Evolutionary conservation across 2,329 filamentous ascomycete species (phyloP).

Genomic region (Saccharata proteae): DNA sequence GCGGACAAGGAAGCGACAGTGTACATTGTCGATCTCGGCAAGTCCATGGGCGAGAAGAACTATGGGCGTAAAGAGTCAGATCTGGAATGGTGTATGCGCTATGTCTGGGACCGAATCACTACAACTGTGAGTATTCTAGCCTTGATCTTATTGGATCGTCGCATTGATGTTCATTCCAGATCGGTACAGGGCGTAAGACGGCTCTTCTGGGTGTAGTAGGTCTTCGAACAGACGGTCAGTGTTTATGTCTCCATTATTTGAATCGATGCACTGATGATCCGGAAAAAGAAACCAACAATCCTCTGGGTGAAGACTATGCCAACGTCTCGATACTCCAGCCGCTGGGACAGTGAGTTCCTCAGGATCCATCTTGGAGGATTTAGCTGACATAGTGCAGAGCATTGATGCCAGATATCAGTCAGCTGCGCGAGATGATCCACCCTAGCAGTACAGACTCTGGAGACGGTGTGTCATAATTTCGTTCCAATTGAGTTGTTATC

Average conservation of each 20-base stretch:
- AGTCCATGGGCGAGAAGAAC: conserved; percentile 65
- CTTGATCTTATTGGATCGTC: background rate
- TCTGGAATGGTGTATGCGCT: conserved; percentile 79
- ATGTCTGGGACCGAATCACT: conserved; percentile 89
- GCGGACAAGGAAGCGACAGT: conserved; percentile 86
- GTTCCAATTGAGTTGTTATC: background rate
- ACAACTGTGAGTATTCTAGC: conserved; percentile 48
- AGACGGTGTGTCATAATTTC: conserved; percentile 44
- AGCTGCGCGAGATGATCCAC: conserved; percentile 50
- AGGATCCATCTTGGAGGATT: background rate
- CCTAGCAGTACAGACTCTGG: conserved; percentile 58
- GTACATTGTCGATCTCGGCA: conserved; percentile 80
- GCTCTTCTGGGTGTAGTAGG: conserved; percentile 69
- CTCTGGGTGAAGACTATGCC: conserved; percentile 60
- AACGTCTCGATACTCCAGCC: conserved; percentile 63
- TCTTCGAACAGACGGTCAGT: conserved; percentile 58
- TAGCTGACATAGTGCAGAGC: conserved; percentile 27
- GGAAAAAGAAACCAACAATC: conserved; percentile 49
- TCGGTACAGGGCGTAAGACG: conserved; percentile 60
- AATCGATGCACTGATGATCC: conserved; percentile 2
- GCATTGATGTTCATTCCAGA: conserved; percentile 20
- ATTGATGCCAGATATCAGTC: conserved; percentile 56
- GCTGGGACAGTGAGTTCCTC: conserved; percentile 47
- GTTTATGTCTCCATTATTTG: too few species aligned
- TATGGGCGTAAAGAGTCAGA: conserved; percentile 65